These are phyloP conservation scores for Neurospora africana DNA, from an alignment of 495 filamentous ascomycete genomes.

Conservation along the genomic window DNA sequence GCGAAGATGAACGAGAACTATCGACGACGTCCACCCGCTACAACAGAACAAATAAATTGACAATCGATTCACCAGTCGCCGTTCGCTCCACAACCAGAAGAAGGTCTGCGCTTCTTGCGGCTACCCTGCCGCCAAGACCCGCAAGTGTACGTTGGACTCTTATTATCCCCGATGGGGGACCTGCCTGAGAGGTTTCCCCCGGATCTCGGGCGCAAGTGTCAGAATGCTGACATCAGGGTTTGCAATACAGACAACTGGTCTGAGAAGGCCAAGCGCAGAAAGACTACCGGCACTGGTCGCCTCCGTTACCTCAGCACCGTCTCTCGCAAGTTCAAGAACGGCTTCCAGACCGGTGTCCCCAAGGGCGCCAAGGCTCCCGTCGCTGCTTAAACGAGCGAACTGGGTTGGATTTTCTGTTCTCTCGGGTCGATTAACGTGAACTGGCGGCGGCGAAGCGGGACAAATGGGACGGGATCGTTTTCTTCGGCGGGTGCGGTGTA, in stretches of 20 bases:
- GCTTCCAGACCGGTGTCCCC: constrained; percentile 82
- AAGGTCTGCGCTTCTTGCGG: constrained; percentile 94
- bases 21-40: background rate
- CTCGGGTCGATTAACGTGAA: constrained; percentile 7
- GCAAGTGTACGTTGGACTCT: constrained; percentile 78
- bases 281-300: constrained; percentile 93
- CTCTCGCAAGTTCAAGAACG: constrained; percentile 86
- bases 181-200: background rate
- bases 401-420: background rate
- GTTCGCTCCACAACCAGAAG: constrained; percentile 99
- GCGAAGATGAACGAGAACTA: background rate
- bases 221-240: constrained; percentile 9
- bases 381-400: constrained; percentile 17
- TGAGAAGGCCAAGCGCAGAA: constrained; percentile 99
- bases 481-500: constrained; percentile 24
- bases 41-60: constrained; percentile 12
- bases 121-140: constrained; percentile 91
- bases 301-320: constrained; percentile 86
- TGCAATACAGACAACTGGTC: constrained; percentile 78
- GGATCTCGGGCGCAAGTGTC: background rate
- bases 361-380: constrained; percentile 68
- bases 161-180: background rate
- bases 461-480: constrained; percentile 18
- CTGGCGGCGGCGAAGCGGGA: constrained; percentile 12
- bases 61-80: constrained; percentile 52